Percentiles rank a stretch among this genome's conserved stretches.
Evolutionary conservation across 1,284 basidiomycete genomes (phyloP).

Genomic region (Ustilago loliicola): DNA sequence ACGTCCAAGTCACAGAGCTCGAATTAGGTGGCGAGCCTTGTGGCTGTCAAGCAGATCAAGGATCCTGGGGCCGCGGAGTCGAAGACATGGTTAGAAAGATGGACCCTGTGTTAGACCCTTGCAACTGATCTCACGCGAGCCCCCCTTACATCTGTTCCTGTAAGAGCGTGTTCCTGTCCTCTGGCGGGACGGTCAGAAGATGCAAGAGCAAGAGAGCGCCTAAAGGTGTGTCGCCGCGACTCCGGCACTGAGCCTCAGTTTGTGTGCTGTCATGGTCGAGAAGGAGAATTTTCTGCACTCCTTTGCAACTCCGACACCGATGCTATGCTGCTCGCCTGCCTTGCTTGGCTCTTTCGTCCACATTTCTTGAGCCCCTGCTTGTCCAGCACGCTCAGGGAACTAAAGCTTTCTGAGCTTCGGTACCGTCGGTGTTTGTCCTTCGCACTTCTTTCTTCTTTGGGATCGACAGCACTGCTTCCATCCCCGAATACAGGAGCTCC

Average conservation of each 20-base stretch:
- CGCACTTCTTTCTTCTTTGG: not conserved
- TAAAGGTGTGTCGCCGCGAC: constrained; percentile 14
- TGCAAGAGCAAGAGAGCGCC: no score
- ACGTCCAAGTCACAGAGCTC: not conserved
- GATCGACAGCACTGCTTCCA: not conserved
- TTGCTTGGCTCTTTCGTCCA: constrained; percentile 2
- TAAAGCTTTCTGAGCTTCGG: not conserved
- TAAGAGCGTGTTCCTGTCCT: not conserved
- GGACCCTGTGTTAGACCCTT: constrained; percentile 14
- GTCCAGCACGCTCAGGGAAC: constrained; percentile 8
- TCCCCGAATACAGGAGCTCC: not conserved
- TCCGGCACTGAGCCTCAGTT: constrained; percentile 6
- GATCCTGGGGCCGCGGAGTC: not conserved
- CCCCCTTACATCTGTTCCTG: constrained; percentile 15
- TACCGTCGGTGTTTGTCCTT: constrained; percentile 1
- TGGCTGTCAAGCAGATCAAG: not conserved
- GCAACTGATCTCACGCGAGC: not conserved
- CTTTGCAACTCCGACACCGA: constrained; percentile 35
- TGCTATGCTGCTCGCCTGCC: constrained; percentile 8
- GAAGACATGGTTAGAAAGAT: not conserved
- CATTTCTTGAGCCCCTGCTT: constrained; percentile 17
- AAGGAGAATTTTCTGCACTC: constrained; percentile 7
- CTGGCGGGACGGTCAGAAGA: no score
- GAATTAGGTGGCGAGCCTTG: no score
- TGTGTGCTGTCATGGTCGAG: not conserved